A percentile compares a stretch with the other conserved stretches of the same genome.
Conservation (phyloP, 2,329 filamentous ascomycete genomes). For the Venturia nashicola region DNA sequence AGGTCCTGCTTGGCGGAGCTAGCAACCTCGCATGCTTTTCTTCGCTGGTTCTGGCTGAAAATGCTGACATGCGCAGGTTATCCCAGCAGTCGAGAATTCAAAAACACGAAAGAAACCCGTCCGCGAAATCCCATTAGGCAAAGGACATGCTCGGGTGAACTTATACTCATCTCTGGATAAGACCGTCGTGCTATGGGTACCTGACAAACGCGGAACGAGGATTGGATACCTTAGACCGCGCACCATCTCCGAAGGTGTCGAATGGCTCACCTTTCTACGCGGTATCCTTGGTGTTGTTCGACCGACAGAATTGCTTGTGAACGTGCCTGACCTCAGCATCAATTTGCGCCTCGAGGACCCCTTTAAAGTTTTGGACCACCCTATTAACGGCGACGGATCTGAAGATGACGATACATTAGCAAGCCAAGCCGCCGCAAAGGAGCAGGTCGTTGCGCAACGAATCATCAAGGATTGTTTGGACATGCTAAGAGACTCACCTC, state of each 20-base stretch:
- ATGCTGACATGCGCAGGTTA: slow-evolving; percentile 26
- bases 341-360: slow-evolving; percentile 47
- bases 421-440: slow-evolving; percentile 33
- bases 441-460: slow-evolving; percentile 41
- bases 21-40: background rate
- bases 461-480: slow-evolving; percentile 47
- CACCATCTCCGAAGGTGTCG: slow-evolving; percentile 48
- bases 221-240: slow-evolving; percentile 52
- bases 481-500: slow-evolving; percentile 41
- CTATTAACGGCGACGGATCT: slow-evolving; percentile 22
- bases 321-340: slow-evolving; percentile 50
- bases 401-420: slow-evolving; percentile 34
- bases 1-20: background rate
- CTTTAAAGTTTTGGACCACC: slow-evolving; percentile 34
- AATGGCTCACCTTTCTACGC: slow-evolving; percentile 57
- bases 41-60: slow-evolving; percentile 12
- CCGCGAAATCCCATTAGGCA: slow-evolving; percentile 44
- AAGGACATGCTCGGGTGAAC: slow-evolving; percentile 44
- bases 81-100: slow-evolving; percentile 44
- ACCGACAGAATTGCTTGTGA: slow-evolving; percentile 44
- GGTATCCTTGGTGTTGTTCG: slow-evolving; percentile 47
- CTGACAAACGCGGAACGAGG: slow-evolving; percentile 39
- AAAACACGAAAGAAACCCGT: slow-evolving; percentile 42
- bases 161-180: slow-evolving; percentile 56
- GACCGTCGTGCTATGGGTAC: slow-evolving; percentile 50